These are phyloP conservation scores for Penicillium malachiteum DNA, from an alignment of 495 filamentous ascomycete genomes.

Conservation along the genomic window DNA sequence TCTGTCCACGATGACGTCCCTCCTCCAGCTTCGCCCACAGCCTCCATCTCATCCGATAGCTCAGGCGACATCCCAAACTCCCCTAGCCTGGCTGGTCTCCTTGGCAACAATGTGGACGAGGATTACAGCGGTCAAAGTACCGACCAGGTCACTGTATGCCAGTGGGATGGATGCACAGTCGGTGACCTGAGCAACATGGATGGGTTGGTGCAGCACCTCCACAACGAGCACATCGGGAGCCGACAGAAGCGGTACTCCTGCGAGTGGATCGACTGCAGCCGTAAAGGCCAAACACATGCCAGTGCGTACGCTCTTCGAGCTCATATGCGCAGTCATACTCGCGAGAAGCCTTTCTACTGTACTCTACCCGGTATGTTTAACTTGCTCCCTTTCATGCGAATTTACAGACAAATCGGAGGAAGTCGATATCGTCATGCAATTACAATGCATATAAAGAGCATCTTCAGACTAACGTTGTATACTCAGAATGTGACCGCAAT, in stretches of 20 bases:
- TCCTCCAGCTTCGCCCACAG: conserved; percentile 41
- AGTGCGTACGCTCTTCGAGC: conserved; percentile 94
- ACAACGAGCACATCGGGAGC: conserved; percentile 86
- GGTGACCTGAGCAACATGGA: conserved; percentile 93
- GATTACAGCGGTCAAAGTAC: conserved; percentile 72
- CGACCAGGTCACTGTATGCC: conserved; percentile 86
- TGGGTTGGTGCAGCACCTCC: conserved; percentile 85
- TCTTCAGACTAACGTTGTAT: neutral
- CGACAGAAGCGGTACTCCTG: conserved; percentile 85
- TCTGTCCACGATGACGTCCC: conserved; percentile 42
- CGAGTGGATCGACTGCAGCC: conserved; percentile 85
- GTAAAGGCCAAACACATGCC: conserved; percentile 87
- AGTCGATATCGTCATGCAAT: too few species aligned
- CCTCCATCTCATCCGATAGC: conserved; percentile 81
- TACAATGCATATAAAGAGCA: too few species aligned
- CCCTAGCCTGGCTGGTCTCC: conserved; percentile 40
- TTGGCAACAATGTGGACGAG: conserved; percentile 61
- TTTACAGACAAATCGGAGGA: too few species aligned
- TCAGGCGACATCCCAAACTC: conserved; percentile 69
- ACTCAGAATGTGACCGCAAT: conserved; percentile 88
- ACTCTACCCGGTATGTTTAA: conserved; percentile 73
- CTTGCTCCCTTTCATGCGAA: neutral
- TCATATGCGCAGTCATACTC: conserved; percentile 95
- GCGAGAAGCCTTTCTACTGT: conserved; percentile 98
- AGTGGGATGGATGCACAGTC: conserved; percentile 80